phyloP scores from a whole-genome alignment of 1,284 basidiomycete species.

The Pseudozyma hubeiensis region DNA sequence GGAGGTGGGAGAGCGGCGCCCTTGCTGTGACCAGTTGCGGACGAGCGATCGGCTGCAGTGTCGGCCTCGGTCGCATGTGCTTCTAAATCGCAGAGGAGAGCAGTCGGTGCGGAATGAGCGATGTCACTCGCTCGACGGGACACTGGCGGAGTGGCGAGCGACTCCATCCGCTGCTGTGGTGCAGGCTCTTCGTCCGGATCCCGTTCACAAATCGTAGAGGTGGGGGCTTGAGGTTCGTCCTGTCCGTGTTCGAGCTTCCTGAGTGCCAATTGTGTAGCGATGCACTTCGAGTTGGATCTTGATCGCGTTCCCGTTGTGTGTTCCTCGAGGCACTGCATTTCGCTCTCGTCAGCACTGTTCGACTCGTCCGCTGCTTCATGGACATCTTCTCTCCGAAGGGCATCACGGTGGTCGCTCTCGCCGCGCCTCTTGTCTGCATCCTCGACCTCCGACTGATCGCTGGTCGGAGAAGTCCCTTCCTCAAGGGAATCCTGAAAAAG shows the following conservation, averaged over 20 bases:
- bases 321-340: too few species aligned
- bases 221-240: too few species aligned
- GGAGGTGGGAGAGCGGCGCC: slow-evolving; percentile 1
- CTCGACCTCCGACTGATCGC: not conserved
- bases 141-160: slow-evolving; percentile 39
- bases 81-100: too few species aligned
- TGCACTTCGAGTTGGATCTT: too few species aligned
- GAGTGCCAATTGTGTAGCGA: too few species aligned
- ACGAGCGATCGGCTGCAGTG: not conserved
- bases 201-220: not conserved
- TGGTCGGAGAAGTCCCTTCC: not conserved
- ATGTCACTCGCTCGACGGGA: slow-evolving; percentile 21
- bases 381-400: not conserved
- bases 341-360: too few species aligned
- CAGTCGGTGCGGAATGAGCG: not conserved
- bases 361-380: too few species aligned
- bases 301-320: too few species aligned
- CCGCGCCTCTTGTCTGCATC: not conserved
- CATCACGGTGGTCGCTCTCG: not conserved
- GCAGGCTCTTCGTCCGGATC: not conserved
- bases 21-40: not conserved
- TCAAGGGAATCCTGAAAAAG: slow-evolving; percentile 6
- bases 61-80: not conserved
- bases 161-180: slow-evolving; percentile 22
- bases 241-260: too few species aligned